These are phyloP conservation scores for Dipteronia sinensis DNA, from an alignment of 345 rosid species.

Conservation along the genomic window DNA sequence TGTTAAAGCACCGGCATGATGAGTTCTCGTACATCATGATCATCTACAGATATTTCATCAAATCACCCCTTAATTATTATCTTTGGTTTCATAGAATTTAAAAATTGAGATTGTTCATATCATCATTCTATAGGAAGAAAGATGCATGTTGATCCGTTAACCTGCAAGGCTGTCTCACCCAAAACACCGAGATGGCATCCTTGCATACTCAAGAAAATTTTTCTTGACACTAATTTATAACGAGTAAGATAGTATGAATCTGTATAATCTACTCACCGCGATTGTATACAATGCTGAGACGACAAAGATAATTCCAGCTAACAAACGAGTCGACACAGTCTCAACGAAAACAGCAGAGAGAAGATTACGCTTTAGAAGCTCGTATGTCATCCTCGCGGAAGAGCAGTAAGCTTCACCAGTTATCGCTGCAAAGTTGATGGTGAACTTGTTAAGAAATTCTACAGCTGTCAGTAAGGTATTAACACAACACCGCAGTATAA, in stretches of 20 bases:
- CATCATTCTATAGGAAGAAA: neutral
- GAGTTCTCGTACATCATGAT: neutral
- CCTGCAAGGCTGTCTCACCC: too few relatives aligned
- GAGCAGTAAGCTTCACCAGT: conserved; percentile 90
- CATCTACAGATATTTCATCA: neutral
- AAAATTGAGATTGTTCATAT: neutral
- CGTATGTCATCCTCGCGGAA: conserved; percentile 89
- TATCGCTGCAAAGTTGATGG: conserved; percentile 86
- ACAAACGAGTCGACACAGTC: conserved; percentile 75
- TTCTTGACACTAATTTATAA: neutral
- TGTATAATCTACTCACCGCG: conserved; percentile 44
- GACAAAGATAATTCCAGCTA: conserved; percentile 72
- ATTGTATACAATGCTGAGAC: conserved; percentile 80
- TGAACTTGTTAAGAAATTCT: conserved; percentile 91
- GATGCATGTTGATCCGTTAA: neutral
- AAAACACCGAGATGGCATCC: neutral
- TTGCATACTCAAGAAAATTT: neutral
- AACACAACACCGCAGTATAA: conserved; percentile 66
- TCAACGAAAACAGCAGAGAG: conserved; percentile 91
- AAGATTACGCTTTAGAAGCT: conserved; percentile 83
- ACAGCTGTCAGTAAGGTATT: conserved; percentile 56
- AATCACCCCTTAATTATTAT: neutral
- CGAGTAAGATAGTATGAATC: neutral
- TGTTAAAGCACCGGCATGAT: neutral
- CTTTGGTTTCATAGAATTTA: neutral